Conservation (phyloP, 78 protist genomes). For the Diacronema lutheri region DNA sequence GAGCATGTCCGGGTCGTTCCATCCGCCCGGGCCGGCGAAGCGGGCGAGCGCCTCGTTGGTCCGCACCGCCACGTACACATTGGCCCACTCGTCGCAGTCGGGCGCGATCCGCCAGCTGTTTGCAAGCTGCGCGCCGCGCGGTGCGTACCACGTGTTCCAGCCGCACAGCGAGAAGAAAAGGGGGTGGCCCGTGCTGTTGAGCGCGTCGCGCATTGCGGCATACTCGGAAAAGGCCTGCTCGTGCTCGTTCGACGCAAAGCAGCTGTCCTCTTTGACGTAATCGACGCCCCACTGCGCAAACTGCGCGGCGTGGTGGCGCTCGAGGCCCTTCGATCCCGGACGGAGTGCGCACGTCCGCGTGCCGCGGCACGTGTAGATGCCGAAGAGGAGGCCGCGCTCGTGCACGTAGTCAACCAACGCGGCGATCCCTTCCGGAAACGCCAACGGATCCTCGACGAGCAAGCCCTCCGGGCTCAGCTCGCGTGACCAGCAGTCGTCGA, state of each 20-base stretch:
- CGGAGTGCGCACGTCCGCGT: background rate
- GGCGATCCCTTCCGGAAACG: background rate
- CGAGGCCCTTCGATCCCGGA: background rate
- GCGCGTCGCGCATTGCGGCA: conserved; percentile 27
- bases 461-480: too few relatives aligned
- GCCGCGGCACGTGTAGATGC: conserved; percentile 20
- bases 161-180: conserved; percentile 22
- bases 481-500: conserved; percentile 19
- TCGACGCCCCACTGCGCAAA: conserved; percentile 21
- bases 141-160: conserved; percentile 20
- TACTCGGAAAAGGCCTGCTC: background rate
- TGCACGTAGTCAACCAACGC: background rate
- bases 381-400: background rate
- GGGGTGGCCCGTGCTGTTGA: conserved; percentile 12
- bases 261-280: conserved; percentile 8
- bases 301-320: background rate
- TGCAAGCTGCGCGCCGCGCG: background rate
- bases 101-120: conserved; percentile 19
- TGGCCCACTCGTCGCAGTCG: conserved; percentile 24
- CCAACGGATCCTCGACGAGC: background rate
- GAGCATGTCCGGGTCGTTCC: conserved; percentile 36
- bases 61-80: conserved; percentile 14
- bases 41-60: background rate
- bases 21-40: conserved; percentile 16
- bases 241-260: background rate